phyloP scores from a whole-genome alignment of 2,329 filamentous ascomycete species.

The Phaeosphaeria sp. region DNA sequence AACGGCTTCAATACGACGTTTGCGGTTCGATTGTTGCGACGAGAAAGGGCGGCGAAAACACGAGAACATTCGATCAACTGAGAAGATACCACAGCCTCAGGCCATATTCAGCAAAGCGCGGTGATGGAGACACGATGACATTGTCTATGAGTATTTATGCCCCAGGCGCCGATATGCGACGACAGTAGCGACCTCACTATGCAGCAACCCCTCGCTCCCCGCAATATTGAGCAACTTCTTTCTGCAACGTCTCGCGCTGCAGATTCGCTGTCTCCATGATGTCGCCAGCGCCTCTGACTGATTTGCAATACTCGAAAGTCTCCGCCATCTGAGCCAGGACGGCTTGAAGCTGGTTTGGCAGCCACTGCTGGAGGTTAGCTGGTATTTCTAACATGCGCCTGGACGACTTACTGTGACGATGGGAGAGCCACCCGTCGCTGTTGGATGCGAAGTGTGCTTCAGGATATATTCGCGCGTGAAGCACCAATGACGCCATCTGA shows the following conservation, averaged over 20 bases:
- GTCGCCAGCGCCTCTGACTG: slow-evolving; percentile 58
- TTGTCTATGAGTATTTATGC: neutral
- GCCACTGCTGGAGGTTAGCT: slow-evolving; percentile 59
- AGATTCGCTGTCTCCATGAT: slow-evolving; percentile 72
- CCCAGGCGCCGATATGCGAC: neutral
- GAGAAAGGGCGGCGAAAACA: slow-evolving; percentile 33
- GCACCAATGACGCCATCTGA: slow-evolving; percentile 85
- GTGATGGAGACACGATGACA: neutral
- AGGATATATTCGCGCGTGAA: slow-evolving; percentile 86
- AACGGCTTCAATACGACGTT: neutral
- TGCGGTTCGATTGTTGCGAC: neutral
- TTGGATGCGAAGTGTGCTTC: slow-evolving; percentile 77
- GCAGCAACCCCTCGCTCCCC: slow-evolving; percentile 61
- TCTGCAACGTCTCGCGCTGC: slow-evolving; percentile 70
- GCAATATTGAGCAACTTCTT: slow-evolving; percentile 80
- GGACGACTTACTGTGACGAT: slow-evolving; percentile 68
- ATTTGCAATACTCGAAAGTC: slow-evolving; percentile 59
- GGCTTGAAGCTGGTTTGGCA: slow-evolving; percentile 80
- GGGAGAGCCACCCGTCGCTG: slow-evolving; percentile 79
- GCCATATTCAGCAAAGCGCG: neutral
- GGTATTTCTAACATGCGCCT: neutral
- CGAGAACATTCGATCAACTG: slow-evolving; percentile 11
- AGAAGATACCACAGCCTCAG: neutral
- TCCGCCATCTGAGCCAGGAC: slow-evolving; percentile 74
- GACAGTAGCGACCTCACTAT: slow-evolving; percentile 23